Percentiles rank a stretch among this genome's conserved stretches.
Evolutionary conservation across 108 stramenopile species (phyloP).

Genomic region (Aurantiochytrium sp.): DNA sequence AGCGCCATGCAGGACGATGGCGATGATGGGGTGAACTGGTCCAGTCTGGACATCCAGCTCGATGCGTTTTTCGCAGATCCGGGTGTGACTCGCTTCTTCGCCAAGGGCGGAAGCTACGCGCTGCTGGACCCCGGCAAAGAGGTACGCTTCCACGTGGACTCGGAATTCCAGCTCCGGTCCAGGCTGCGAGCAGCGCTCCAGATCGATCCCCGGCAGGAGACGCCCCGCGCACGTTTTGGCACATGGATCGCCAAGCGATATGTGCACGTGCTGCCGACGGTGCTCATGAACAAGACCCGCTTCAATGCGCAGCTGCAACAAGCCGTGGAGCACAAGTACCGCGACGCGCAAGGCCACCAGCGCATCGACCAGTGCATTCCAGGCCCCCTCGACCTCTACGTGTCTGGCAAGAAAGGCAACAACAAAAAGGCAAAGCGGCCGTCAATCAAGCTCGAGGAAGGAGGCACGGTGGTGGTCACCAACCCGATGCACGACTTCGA

Average conservation of each 20-base stretch:
- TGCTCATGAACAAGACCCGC: not conserved
- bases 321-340: not conserved
- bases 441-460: too few relatives aligned
- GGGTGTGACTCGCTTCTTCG: not conserved
- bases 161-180: not conserved
- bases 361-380: constrained; percentile 1
- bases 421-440: too few relatives aligned
- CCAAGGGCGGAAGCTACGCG: not conserved
- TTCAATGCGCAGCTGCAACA: not conserved
- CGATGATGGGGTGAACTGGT: not conserved
- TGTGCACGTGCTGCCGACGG: not conserved
- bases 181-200: not conserved
- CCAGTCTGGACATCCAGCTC: too few relatives aligned
- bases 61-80: too few relatives aligned
- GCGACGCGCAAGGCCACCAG: not conserved
- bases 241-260: not conserved
- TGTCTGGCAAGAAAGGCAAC: not conserved
- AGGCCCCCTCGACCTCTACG: not conserved
- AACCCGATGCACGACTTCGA: not conserved
- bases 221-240: not conserved
- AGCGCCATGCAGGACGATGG: not conserved
- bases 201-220: not conserved
- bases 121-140: not conserved
- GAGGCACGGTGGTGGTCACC: too few relatives aligned
- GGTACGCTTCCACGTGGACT: not conserved